phyloP scores from a whole-genome alignment of 345 rosid species.

The Kernera saxatilis region DNA sequence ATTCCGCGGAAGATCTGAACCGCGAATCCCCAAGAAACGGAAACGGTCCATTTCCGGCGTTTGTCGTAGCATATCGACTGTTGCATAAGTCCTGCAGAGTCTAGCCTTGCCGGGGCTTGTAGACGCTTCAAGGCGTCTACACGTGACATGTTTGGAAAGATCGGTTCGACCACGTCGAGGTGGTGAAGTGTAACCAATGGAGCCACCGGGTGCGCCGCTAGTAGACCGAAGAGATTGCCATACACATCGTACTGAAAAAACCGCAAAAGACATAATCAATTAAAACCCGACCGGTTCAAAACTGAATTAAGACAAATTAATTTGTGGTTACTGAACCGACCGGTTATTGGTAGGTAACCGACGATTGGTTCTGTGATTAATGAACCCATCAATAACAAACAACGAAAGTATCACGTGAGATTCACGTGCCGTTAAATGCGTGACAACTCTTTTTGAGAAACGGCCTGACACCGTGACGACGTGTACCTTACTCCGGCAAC shows the following conservation, averaged over 20 bases:
- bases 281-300: background rate
- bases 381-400: background rate
- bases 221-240: slow-evolving; percentile 88
- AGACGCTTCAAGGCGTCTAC: slow-evolving; percentile 62
- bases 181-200: slow-evolving; percentile 91
- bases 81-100: slow-evolving; percentile 86
- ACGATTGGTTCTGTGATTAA: background rate
- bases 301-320: background rate
- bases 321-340: slow-evolving; percentile 6
- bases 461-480: slow-evolving; percentile 14
- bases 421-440: slow-evolving; percentile 9
- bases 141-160: slow-evolving; percentile 79
- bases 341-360: slow-evolving; percentile 22
- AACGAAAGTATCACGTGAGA: background rate
- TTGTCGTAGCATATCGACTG: slow-evolving; percentile 93
- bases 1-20: slow-evolving; percentile 81
- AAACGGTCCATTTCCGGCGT: slow-evolving; percentile 65
- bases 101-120: slow-evolving; percentile 61
- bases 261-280: background rate
- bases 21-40: slow-evolving; percentile 93
- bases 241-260: slow-evolving; percentile 83
- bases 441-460: background rate
- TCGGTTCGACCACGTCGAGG: slow-evolving; percentile 88
- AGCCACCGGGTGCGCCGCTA: slow-evolving; percentile 85
- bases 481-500: slow-evolving; percentile 22